Evolutionary conservation across 345 rosid species (phyloP).

Genomic region (Erucastrum elatum): DNA sequence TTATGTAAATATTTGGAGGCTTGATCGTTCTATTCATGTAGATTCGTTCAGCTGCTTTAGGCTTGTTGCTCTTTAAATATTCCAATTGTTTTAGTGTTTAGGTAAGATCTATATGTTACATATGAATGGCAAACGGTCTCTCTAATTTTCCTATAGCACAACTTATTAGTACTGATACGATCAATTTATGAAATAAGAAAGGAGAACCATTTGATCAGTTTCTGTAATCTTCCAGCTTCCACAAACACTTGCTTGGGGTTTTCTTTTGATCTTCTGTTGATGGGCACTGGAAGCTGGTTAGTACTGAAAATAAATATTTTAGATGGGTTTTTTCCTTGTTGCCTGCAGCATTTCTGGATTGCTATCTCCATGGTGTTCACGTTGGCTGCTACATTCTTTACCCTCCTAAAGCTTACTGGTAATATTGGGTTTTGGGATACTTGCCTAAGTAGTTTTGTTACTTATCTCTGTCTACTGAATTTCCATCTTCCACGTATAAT

Average conservation of each 20-base stretch:
- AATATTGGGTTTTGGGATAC: conserved; percentile 23
- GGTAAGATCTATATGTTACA: conserved; percentile 3
- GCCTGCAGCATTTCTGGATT: conserved; percentile 92
- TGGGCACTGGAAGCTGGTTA: conserved; percentile 1
- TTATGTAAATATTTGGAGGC: not conserved
- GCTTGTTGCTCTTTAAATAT: conserved; percentile 3
- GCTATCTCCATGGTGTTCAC: conserved; percentile 96
- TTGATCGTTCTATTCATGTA: not conserved
- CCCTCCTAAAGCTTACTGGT: conserved; percentile 89
- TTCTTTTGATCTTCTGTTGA: conserved; percentile 1
- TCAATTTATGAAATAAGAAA: not conserved
- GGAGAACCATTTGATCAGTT: not conserved
- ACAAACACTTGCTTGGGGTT: conserved; percentile 12
- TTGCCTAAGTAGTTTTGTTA: not conserved
- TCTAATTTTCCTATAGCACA: conserved; percentile 2
- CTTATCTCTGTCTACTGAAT: not conserved
- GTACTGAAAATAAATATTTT: conserved; percentile 6
- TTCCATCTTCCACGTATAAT: not conserved
- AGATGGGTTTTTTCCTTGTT: conserved; percentile 24
- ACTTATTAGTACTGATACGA: conserved; percentile 4
- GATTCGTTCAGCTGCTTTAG: conserved; percentile 16
- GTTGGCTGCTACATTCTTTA: conserved; percentile 84
- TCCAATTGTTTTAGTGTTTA: not conserved
- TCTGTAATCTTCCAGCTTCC: conserved; percentile 6
- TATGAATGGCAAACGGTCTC: conserved; percentile 9